Base-by-base conservation (phyloP, 805 yeast genomes). In the Candida sonorensis region DNA sequence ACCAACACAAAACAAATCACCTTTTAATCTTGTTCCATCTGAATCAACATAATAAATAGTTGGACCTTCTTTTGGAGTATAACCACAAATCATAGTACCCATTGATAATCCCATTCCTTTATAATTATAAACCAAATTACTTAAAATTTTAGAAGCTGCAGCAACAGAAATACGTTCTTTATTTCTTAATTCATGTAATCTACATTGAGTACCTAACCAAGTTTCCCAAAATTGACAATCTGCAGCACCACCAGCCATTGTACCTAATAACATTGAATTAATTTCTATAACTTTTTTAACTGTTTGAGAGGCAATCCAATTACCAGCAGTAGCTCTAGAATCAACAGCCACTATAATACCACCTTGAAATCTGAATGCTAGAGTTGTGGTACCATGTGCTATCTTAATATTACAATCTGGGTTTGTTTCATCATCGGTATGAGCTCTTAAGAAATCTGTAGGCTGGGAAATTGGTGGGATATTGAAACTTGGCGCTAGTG, bases 231-330 rank as follows among this genome's bases (percentile, higher is more conserved):
- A 92, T 61, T 92, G 98, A 69, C 98, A 92, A 64, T 92, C 98
- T 20, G 97, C 97, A 30, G 98, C 98, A 67, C 97, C 97, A 64
- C 98, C 98, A 21, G 98, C 98, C 96, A 92, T 79, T 14, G 98
- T 92, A 44, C 98, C 98, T 49, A 92, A 70, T 43, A 92, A 64
- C 58, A 84, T 82, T 33, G 97, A 96, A 61, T 92, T 92, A 63
- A 92, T 92, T 61, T 90, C 90, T 51, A 92, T 87, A 35, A 92
- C 98, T 62, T 92, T 92, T 62, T 90, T 90, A 42, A 92, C 98
- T 3, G 97, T 87, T 59, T 88, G 97, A 11, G 97, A 87, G 14
- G 97, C 97, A 49, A 92, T 81, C 97, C 97, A 90, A 51, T 82
- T 79, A 28, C 98, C 98, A 2, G 95, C 95, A 7, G 97, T 83